Percentiles rank a stretch among this genome's conserved stretches.
phyloP scores from a whole-genome alignment of 495 filamentous ascomycete species.

The Pyrenula massariospora region DNA sequence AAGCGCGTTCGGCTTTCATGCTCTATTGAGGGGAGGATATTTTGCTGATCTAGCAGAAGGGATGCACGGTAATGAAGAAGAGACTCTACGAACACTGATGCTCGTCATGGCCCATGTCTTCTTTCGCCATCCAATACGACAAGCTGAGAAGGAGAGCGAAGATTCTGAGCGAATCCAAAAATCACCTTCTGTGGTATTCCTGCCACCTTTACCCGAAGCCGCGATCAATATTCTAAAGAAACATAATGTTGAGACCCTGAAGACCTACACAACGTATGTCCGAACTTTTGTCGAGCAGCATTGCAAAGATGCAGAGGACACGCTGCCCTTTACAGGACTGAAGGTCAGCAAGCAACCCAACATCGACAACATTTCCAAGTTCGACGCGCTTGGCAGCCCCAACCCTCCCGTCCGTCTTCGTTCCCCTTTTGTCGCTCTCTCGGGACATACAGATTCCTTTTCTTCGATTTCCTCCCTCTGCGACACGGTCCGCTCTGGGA shows the following conservation, averaged over 20 bases:
- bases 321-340: conserved; percentile 46
- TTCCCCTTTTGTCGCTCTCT: conserved; percentile 61
- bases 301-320: conserved; percentile 32
- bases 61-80: conserved; percentile 21
- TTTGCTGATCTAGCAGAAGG: conserved; percentile 50
- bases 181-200: conserved; percentile 46
- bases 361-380: conserved; percentile 2
- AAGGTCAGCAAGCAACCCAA: conserved; percentile 12
- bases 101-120: conserved; percentile 61
- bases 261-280: conserved; percentile 56
- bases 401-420: conserved; percentile 7
- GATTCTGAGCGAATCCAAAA: conserved; percentile 34
- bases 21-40: conserved; percentile 54
- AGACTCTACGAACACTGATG: conserved; percentile 39
- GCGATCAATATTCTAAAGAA: conserved; percentile 39
- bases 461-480: conserved; percentile 51
- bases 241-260: conserved; percentile 53
- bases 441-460: conserved; percentile 53
- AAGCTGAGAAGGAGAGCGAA: conserved; percentile 11
- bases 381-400: conserved; percentile 23
- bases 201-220: conserved; percentile 46
- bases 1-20: conserved; percentile 62
- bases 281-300: conserved; percentile 55
- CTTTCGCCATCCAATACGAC: conserved; percentile 34
- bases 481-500: conserved; percentile 43